Evolutionary conservation across 768 basidiomycete genomes (phyloP).

Genomic region (Amanita polypyramis): DNA sequence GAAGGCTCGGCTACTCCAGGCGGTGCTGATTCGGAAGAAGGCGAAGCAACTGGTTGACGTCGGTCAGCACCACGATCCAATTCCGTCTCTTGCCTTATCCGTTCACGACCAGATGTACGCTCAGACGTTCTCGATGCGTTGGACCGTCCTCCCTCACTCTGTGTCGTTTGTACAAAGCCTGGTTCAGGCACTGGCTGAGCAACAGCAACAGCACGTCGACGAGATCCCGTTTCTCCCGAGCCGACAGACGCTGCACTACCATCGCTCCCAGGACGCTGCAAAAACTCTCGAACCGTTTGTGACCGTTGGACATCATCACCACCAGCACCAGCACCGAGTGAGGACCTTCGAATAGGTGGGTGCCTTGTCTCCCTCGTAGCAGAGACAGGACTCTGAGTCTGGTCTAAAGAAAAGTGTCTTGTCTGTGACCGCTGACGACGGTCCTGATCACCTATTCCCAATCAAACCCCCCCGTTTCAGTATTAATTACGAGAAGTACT

Average conservation of each 20-base stretch:
- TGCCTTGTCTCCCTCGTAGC: no score
- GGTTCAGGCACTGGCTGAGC: neutral
- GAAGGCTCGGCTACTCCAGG: no score
- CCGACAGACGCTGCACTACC: neutral
- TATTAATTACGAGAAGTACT: no score
- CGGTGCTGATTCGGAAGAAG: no score
- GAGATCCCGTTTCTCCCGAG: neutral
- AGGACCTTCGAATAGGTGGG: neutral
- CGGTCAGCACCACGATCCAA: no score
- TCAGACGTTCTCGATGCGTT: neutral
- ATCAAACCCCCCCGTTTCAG: no score
- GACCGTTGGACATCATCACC: neutral
- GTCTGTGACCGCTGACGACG: neutral
- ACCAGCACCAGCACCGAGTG: neutral
- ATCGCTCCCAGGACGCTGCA: neutral
- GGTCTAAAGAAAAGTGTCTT: slow-evolving; percentile 1
- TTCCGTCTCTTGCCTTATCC: no score
- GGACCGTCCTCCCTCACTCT: neutral
- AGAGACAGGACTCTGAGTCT: neutral
- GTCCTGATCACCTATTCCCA: neutral
- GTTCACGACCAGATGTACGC: neutral
- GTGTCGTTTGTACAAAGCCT: neutral
- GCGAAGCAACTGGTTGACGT: no score
- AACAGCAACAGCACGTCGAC: neutral
- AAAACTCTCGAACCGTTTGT: neutral